Evolutionary conservation across 179 eudicot genomes (phyloP), one percentile per base, ranked within the genome.

Genomic region (Beta macrorhiza): DNA sequence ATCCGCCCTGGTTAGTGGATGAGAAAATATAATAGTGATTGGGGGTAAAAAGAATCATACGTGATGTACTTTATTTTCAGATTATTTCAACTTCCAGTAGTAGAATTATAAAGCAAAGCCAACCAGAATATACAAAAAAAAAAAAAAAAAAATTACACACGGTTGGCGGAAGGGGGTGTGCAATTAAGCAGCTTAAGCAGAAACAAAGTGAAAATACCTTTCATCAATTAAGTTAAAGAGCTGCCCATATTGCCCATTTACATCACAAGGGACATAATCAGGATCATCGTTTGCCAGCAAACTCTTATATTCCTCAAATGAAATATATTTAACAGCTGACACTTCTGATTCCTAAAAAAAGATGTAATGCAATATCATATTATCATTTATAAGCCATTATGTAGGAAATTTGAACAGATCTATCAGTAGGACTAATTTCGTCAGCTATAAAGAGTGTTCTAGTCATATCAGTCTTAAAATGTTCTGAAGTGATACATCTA

Each of bases 281-380:
- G 98, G 92, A 87, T 95, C 94, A 85, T 88, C 91, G 74, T 91
- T 89, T 4, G 76, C 85, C 80, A 95, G 90, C 81, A 90, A 83
- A 83, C 84, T 86, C 82, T 83, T 91, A 82, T 95, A 93, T 78
- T 92, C 92, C 84, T 91, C 95, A 56, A 86, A 67, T 53, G 90
- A 87, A 68, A 95, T 84, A 84, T 95, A 95, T 86, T 91, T 95
- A 44, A 93, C 98, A 87, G 93, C 97, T 83, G 99, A 92, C 51
- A 95, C 99, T 90, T 95, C 99, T 64, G 98, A 89, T 80, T 92
- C 98, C 99, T 95, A 81, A 69, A 79, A 80, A 73, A 82, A 75
- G 63, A 20, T 67, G 5, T 1, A 17, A 79, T 29, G 49, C 71
- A 53, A 70, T 65, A 63, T 82, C 63, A 57, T 51, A 3, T 58